phyloP scores from a whole-genome alignment of 371 early-diverging fungal genomes.

The Haplosporangium sp. region DNA sequence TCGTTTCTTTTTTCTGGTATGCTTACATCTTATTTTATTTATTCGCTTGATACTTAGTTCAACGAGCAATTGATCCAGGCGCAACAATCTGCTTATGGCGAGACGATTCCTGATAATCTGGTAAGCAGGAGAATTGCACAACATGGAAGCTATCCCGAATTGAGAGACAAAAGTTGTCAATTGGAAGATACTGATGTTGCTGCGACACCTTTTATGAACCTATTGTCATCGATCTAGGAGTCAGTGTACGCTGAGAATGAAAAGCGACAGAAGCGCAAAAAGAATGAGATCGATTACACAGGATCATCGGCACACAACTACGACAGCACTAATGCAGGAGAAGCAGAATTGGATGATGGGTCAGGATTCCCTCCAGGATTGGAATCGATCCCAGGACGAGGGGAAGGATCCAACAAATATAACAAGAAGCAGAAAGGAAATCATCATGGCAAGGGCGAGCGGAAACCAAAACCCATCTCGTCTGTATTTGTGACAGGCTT shows the following conservation, averaged over 20 bases:
- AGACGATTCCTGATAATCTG: conserved; percentile 65
- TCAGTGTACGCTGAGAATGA: conserved; percentile 42
- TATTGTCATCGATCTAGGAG: conserved; percentile 15
- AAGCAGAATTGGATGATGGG: not conserved
- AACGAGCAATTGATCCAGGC: conserved; percentile 78
- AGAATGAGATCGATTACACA: conserved; percentile 18
- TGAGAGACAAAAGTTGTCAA: no score
- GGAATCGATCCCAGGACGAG: conserved; percentile 31
- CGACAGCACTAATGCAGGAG: not conserved
- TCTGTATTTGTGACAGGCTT: conserved; percentile 90
- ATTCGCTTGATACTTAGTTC: conserved; percentile 58
- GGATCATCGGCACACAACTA: not conserved
- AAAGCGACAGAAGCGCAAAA: conserved; percentile 39
- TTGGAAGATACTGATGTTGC: no score
- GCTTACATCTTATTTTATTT: conserved; percentile 4
- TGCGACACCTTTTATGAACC: not conserved
- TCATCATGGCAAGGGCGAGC: conserved; percentile 53
- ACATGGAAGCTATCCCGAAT: no score
- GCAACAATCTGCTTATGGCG: conserved; percentile 87
- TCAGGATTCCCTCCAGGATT: conserved; percentile 19
- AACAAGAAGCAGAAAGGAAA: conserved; percentile 41
- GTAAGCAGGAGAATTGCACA: conserved; percentile 34
- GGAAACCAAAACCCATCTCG: conserved; percentile 68
- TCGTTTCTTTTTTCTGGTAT: not conserved
- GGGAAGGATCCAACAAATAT: conserved; percentile 28